A percentile compares a stretch with the other conserved stretches of the same genome.
Evolutionary conservation across 805 yeast species (phyloP).

Genomic region (Candida schatavii): DNA sequence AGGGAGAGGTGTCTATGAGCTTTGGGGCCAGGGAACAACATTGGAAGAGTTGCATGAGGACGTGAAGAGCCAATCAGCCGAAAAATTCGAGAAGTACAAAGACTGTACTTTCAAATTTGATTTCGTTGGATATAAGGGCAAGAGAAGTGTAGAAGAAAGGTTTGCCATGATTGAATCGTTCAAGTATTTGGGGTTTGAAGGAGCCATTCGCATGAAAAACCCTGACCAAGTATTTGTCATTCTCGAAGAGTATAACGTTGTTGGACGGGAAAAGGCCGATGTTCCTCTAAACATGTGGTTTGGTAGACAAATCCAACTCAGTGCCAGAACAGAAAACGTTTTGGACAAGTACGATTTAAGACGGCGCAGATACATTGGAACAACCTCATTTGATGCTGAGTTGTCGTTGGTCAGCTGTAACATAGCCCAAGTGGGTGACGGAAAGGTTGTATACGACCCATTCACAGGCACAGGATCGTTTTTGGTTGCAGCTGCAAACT

Average conservation of each 20-base stretch:
- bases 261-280: constrained; percentile 45
- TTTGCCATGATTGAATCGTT: constrained; percentile 69
- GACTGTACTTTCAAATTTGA: constrained; percentile 74
- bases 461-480: constrained; percentile 97
- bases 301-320: constrained; percentile 65
- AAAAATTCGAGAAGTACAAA: constrained; percentile 37
- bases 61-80: constrained; percentile 32
- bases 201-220: constrained; percentile 72
- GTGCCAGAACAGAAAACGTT: constrained; percentile 60
- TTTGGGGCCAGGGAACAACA: constrained; percentile 71
- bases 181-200: constrained; percentile 65
- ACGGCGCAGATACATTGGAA: constrained; percentile 84
- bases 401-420: constrained; percentile 84
- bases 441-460: constrained; percentile 82
- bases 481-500: constrained; percentile 80
- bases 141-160: constrained; percentile 49
- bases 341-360: constrained; percentile 80
- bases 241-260: constrained; percentile 65
- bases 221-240: constrained; percentile 72
- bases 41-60: constrained; percentile 57
- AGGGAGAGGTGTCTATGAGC: constrained; percentile 73
- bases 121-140: constrained; percentile 72
- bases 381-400: constrained; percentile 96
- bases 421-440: constrained; percentile 68
- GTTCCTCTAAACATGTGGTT: constrained; percentile 63